Conservation (phyloP, 23 red algal genomes). For the Porphyridium purpureum region DNA sequence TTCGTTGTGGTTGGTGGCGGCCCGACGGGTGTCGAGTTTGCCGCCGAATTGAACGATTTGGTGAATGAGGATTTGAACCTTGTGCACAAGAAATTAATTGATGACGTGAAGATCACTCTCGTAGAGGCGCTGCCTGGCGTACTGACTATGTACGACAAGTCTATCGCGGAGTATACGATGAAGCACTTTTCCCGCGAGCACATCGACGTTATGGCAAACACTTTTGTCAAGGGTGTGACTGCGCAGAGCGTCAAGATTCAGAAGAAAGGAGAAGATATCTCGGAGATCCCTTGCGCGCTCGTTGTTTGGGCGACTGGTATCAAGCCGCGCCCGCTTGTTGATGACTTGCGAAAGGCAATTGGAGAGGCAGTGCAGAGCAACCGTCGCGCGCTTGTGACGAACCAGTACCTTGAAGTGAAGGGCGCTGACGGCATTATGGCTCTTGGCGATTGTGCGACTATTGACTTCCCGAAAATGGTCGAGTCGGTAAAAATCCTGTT, state of each 20-base stretch:
- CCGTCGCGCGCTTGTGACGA: not conserved
- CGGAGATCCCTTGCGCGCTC: not conserved
- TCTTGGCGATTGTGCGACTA: not conserved
- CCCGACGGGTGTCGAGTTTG: conserved; percentile 66
- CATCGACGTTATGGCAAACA: not conserved
- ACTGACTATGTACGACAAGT: not conserved
- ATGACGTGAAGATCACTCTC: not conserved
- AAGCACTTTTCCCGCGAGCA: not conserved
- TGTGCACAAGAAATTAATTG: not conserved
- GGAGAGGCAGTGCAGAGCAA: not conserved
- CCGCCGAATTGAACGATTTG: conserved; percentile 81
- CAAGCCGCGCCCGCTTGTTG: not conserved
- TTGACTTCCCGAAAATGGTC: not conserved
- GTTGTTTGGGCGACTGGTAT: conserved; percentile 1
- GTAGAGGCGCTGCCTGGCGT: not conserved
- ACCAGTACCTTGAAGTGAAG: not conserved
- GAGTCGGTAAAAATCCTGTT: not conserved
- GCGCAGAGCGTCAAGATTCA: not conserved
- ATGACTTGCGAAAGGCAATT: not conserved
- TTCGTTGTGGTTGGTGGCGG: conserved; percentile 76
- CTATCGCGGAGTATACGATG: not conserved
- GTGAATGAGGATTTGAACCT: conserved; percentile 50
- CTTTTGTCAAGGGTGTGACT: not conserved
- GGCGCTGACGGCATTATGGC: not conserved
- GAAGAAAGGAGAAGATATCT: not conserved